Conservation (phyloP, 2,329 filamentous ascomycete genomes). For the Fusarium sambucinum region DNA sequence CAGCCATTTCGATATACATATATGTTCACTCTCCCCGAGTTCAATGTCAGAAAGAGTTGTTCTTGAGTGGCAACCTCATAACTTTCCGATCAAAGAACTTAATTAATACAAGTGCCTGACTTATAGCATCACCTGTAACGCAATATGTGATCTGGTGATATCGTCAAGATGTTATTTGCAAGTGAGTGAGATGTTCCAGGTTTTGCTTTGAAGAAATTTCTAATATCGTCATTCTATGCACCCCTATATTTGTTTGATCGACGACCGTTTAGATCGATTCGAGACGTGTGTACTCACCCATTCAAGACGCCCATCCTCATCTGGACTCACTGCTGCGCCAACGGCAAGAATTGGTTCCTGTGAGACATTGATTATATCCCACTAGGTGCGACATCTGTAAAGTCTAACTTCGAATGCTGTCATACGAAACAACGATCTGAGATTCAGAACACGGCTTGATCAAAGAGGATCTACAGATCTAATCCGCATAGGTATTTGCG, state of each 20-base stretch:
- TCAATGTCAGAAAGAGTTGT: background rate
- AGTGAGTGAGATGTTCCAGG: background rate
- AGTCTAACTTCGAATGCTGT: constrained; percentile 2
- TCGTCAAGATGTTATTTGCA: background rate
- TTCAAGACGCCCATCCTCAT: constrained; percentile 1
- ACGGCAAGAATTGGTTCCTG: constrained; percentile 6
- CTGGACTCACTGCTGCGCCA: constrained; percentile 10
- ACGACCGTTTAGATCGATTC: background rate
- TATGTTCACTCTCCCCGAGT: background rate
- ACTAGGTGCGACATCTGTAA: constrained; percentile 2
- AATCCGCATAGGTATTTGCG: constrained; percentile 6
- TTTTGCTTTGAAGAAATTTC: background rate
- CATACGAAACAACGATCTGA: constrained; percentile 2
- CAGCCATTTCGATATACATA: background rate
- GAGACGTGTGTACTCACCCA: background rate
- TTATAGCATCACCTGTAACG: background rate
- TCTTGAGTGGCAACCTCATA: background rate
- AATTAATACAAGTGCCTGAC: background rate
- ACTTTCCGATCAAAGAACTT: background rate
- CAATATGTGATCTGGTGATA: background rate
- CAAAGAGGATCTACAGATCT: background rate
- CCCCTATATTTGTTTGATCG: background rate
- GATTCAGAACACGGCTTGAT: constrained; percentile 9
- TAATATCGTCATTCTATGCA: background rate
- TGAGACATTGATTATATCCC: constrained; percentile 8